Percentiles rank a stretch among this genome's conserved stretches.
Evolutionary conservation across 768 basidiomycete genomes (phyloP).

Genomic region (Xerocomellus intermedius): DNA sequence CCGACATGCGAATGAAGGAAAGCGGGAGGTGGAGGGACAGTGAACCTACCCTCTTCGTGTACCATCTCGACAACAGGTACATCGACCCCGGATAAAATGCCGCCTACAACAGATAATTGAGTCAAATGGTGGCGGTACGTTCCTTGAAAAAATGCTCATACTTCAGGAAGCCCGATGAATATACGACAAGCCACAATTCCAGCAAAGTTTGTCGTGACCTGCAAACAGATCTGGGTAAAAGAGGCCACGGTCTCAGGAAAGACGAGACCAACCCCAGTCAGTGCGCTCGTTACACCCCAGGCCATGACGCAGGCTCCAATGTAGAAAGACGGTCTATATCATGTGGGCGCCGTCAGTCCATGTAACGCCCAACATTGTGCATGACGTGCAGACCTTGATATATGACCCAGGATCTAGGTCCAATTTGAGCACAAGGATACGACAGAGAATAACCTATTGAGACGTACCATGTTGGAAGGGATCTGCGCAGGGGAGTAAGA

Average conservation of each 20-base stretch:
- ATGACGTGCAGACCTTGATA: slow-evolving; percentile 43
- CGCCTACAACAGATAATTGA: slow-evolving; percentile 33
- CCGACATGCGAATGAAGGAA: background rate
- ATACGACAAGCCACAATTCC: slow-evolving; percentile 58
- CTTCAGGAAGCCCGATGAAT: slow-evolving; percentile 64
- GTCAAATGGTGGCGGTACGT: background rate
- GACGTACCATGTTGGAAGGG: slow-evolving; percentile 61
- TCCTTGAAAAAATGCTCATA: slow-evolving; percentile 1
- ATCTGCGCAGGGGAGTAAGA: slow-evolving; percentile 65
- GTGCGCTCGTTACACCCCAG: slow-evolving; percentile 62
- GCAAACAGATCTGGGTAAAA: background rate
- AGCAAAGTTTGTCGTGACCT: slow-evolving; percentile 54
- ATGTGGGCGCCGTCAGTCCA: background rate
- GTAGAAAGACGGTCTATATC: slow-evolving; percentile 52
- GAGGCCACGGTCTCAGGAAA: background rate
- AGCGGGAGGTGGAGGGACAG: background rate
- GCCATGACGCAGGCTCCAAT: slow-evolving; percentile 57
- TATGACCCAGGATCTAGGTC: slow-evolving; percentile 53
- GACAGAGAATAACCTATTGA: background rate
- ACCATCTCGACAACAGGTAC: slow-evolving; percentile 50
- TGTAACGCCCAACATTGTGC: background rate
- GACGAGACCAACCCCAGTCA: slow-evolving; percentile 52
- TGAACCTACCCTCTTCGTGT: slow-evolving; percentile 41
- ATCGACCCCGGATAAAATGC: slow-evolving; percentile 64
- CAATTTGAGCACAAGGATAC: background rate